Percentiles rank a stretch among this genome's conserved stretches.
Evolutionary conservation across 2,329 filamentous ascomycete species (phyloP).

Genomic region (Macroventuria anomochaeta): DNA sequence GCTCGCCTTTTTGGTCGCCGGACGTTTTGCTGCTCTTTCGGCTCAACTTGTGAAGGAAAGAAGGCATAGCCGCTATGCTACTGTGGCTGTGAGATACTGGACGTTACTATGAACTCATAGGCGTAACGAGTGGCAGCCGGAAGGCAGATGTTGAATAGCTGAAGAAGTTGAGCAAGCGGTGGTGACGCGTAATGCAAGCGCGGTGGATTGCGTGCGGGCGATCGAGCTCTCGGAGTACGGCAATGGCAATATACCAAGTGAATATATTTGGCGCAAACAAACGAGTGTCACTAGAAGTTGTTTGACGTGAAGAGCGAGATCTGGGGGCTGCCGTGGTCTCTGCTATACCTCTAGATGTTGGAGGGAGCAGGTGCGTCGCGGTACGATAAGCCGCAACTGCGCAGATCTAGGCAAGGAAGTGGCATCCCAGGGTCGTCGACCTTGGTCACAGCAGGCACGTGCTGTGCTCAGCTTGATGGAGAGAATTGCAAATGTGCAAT

Average conservation of each 20-base stretch:
- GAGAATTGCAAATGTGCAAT: background rate
- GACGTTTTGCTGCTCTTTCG: slow-evolving; percentile 74
- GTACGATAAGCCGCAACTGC: slow-evolving; percentile 13
- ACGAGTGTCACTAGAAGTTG: slow-evolving; percentile 32
- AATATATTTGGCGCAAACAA: slow-evolving; percentile 25
- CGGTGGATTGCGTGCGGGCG: slow-evolving; percentile 21
- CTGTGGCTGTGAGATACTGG: slow-evolving; percentile 15
- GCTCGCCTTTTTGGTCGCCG: slow-evolving; percentile 30
- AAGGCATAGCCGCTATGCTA: slow-evolving; percentile 49
- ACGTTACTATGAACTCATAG: slow-evolving; percentile 24
- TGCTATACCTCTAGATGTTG: slow-evolving; percentile 4
- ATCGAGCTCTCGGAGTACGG: slow-evolving; percentile 23
- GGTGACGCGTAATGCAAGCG: slow-evolving; percentile 37
- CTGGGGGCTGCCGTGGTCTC: slow-evolving; percentile 5
- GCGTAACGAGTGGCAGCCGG: slow-evolving; percentile 22
- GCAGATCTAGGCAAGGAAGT: slow-evolving; percentile 17
- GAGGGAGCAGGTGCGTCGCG: slow-evolving; percentile 9
- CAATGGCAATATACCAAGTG: slow-evolving; percentile 28
- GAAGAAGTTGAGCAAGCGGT: slow-evolving; percentile 12
- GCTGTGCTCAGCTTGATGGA: slow-evolving; percentile 2
- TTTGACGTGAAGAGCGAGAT: slow-evolving; percentile 21
- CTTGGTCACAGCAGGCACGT: slow-evolving; percentile 11
- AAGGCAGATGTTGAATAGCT: slow-evolving; percentile 15
- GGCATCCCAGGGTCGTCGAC: slow-evolving; percentile 7
- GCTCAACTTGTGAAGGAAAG: slow-evolving; percentile 78